A percentile compares a stretch with the other conserved stretches of the same genome.
These are phyloP conservation scores for Aspergillus melleus DNA, from an alignment of 2,329 filamentous ascomycete genomes.

Conservation along the genomic window DNA sequence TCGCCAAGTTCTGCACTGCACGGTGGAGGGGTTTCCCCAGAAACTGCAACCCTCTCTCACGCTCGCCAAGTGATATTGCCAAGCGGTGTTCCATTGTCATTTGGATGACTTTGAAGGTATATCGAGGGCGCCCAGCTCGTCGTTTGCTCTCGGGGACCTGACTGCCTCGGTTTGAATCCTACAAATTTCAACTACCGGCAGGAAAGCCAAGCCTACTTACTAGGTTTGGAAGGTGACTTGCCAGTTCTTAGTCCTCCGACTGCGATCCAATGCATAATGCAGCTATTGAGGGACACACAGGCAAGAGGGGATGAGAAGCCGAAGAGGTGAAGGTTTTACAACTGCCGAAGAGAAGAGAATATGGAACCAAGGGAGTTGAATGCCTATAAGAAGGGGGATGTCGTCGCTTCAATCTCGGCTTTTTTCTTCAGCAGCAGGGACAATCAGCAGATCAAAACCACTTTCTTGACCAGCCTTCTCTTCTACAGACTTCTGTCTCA, in stretches of 20 bases:
- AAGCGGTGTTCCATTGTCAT: not conserved
- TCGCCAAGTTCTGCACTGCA: not conserved
- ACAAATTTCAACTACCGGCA: not conserved
- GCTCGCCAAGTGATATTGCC: not conserved
- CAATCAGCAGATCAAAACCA: not conserved
- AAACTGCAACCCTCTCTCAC: not conserved
- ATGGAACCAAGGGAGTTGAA: not conserved
- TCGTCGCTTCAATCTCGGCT: not conserved
- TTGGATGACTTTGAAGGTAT: not conserved
- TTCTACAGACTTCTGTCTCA: not conserved
- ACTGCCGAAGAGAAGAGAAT: not conserved
- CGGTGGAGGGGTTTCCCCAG: not conserved
- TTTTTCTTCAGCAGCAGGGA: not conserved
- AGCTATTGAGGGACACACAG: not conserved
- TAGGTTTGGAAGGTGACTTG: not conserved
- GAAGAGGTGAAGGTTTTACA: not conserved
- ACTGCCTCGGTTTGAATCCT: not conserved
- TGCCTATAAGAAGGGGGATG: not conserved
- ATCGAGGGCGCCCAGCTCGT: too few relatives aligned
- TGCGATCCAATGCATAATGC: not conserved
- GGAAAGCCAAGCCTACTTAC: not conserved
- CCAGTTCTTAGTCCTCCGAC: too few relatives aligned
- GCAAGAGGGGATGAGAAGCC: not conserved
- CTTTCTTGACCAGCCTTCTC: not conserved
- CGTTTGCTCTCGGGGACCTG: not conserved